Evolutionary conservation across 2,329 filamentous ascomycete genomes (phyloP), one percentile per base, ranked within the genome.

Genomic region (Hymenotorrendiella dingleyae): DNA sequence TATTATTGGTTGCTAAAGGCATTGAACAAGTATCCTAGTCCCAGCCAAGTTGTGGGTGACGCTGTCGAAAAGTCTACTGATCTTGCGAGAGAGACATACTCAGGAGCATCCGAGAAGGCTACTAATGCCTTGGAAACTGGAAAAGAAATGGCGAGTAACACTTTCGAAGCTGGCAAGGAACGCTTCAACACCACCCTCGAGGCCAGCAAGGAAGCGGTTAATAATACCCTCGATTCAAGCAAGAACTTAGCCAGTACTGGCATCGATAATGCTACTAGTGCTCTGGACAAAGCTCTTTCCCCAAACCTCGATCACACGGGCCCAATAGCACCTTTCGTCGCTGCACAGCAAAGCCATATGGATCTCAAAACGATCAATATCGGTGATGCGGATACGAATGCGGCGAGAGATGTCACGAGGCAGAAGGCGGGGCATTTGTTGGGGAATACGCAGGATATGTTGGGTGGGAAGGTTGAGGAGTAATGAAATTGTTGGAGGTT

Each of bases 1-100:
- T 94, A 91, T 64, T 84, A 86, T 52, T 57, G 80, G 6, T 58
- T 84, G 2, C 64, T 84, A n/a, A 67, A 67, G 19, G 49, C 69
- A 3, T 49, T 73, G 21, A 62, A 63, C 39, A 64, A 57, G 16
- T 70, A 68, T 45, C 70, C 69, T 0, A 63, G 59, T n/a, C 60
- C 69, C 0, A 59, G 65, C 5, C 63, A 68, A 30, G 49, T 72
- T 1, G 54, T 66, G 4, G 63, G 62, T 2, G 59, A 63, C 38
- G 45, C 46, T 6, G 45, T 53, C 8, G 39, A 46, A n/a, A 47
- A 51, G 36, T 43, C 27, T 3, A 41, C 38, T 2, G 47, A 45
- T 16, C 52, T 36, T 19, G 49, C 42, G 4, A 46, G 49, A 11
- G 38, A 7, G 4, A 16, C 19, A 4, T n/a, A 16, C n/a, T 16